These are phyloP conservation scores for Dujonia santamariae DNA, from an alignment of 1,139 yeast genomes.

Conservation along the genomic window DNA sequence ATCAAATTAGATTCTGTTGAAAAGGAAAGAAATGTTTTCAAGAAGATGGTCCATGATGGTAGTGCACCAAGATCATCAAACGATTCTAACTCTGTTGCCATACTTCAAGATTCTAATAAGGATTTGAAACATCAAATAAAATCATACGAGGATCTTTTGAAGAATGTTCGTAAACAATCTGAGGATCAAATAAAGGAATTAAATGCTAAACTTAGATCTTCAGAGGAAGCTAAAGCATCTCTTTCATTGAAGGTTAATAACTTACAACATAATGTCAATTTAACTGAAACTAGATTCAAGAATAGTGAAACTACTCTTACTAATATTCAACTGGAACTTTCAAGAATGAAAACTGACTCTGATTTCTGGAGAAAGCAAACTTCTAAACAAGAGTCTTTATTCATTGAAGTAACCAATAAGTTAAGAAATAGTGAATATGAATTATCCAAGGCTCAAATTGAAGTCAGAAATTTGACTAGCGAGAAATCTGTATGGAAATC, in stretches of 20 bases:
- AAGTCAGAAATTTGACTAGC: conserved; percentile 48
- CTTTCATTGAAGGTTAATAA: conserved; percentile 27
- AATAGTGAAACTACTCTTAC: conserved; percentile 36
- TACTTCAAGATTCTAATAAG: conserved; percentile 25
- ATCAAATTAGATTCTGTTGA: conserved; percentile 50
- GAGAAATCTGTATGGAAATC: conserved; percentile 54
- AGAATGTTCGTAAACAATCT: conserved; percentile 29
- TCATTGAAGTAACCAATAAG: conserved; percentile 54
- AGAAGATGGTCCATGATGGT: conserved; percentile 30
- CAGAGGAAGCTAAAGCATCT: conserved; percentile 28
- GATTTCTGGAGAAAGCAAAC: conserved; percentile 51
- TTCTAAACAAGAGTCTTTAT: conserved; percentile 52
- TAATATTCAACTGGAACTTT: conserved; percentile 43
- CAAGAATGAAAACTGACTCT: conserved; percentile 45
- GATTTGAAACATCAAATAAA: conserved; percentile 27
- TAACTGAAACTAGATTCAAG: conserved; percentile 31
- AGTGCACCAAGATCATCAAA: conserved; percentile 9
- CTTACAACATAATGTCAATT: conserved; percentile 29
- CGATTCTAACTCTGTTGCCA: conserved; percentile 7
- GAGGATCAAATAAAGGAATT: conserved; percentile 22
- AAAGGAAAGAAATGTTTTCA: conserved; percentile 66
- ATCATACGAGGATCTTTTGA: conserved; percentile 27
- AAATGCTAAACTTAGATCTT: conserved; percentile 25
- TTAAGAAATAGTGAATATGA: conserved; percentile 56
- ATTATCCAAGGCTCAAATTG: conserved; percentile 42